Evolutionary conservation across 192 early-diverging fungal species (phyloP), one percentile per base, ranked within the genome.

Genomic region (Coemansia sp.): DNA sequence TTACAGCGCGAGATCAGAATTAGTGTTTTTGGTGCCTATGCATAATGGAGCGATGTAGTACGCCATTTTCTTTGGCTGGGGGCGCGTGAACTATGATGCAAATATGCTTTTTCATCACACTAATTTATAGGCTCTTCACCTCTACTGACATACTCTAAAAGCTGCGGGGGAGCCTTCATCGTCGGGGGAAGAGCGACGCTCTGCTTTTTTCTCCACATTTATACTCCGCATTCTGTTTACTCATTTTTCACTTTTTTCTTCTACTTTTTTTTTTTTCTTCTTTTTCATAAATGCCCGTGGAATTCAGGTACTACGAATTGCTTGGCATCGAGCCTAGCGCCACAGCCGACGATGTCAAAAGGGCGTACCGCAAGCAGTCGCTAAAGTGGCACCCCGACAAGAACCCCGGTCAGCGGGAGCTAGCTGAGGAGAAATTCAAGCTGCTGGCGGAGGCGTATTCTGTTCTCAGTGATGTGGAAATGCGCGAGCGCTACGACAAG

Each of bases 311-410:
- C 76, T 94, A 94, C 79, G 85, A 88, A 11, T 78, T 87, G 58
- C 84, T 94, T 11, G 89, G 86, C 10, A 76, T 93, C 9, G 61
- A 73, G 50, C 69, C 82, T 48, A 66, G 75, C 31, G 91, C 91
- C 3, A 67, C 83, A 24, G 83, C 86, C 9, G 86, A 85, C 35
- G 88, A 94, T 51, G 77, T 94, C 55, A 92, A 89, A 69, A 87
- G 87, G 66, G 86, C 90, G 6, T 93, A 90, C 62, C 78, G 87
- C 42, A 88, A 87, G 63, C 79, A 85, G n/a, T 86, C 92, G 8
- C 77, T 88, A 58, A 91, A 84, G 65, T 89, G 86, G 73, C 91
- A 91, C 59, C 90, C 91, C 0, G 89, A 90, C 80, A 88, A 88
- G 56, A 84, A 85, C 56, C 71, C 70, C 51, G 60, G 60, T 37